These are phyloP conservation scores for Mucor circinelloides DNA, from an alignment of 371 early-diverging fungal species.

Conservation along the genomic window DNA sequence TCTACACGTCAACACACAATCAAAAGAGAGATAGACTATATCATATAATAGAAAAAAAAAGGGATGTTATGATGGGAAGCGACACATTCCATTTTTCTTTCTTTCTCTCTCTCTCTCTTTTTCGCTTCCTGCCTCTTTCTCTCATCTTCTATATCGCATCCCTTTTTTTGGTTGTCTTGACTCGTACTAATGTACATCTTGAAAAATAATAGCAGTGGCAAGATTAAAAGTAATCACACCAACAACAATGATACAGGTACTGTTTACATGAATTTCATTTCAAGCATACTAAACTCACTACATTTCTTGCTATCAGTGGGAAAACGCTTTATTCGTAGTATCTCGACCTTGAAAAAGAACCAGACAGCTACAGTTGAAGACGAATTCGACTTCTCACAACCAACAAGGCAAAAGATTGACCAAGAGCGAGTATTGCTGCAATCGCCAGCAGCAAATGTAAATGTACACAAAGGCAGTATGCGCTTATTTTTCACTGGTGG, in stretches of 20 bases:
- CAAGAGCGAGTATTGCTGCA: neutral
- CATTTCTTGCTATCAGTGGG: slow-evolving; percentile 4
- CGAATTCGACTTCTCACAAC: neutral
- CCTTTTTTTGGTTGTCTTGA: neutral
- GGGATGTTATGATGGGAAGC: slow-evolving; percentile 2
- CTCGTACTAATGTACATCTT: slow-evolving; percentile 4
- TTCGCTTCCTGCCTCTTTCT: neutral
- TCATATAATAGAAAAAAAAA: neutral
- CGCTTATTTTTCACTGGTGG: neutral
- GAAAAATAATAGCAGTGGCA: slow-evolving; percentile 6
- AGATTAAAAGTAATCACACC: neutral
- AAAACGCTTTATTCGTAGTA: slow-evolving; percentile 21
- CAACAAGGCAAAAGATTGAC: slow-evolving; percentile 2
- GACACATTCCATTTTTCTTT: slow-evolving; percentile 9
- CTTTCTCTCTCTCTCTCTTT: neutral
- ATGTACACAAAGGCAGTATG: slow-evolving; percentile 3
- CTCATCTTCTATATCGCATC: neutral
- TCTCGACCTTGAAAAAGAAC: slow-evolving; percentile 18
- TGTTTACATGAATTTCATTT: neutral
- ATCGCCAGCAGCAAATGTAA: neutral
- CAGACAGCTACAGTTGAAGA: neutral
- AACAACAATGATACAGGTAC: slow-evolving; percentile 4
- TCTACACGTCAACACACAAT: neutral
- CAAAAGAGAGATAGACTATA: neutral
- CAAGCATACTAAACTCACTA: neutral